Evolutionary conservation across 371 early-diverging fungal species (phyloP), one percentile per base, ranked within the genome.

Genomic region (Rhizopus arrhizus): DNA sequence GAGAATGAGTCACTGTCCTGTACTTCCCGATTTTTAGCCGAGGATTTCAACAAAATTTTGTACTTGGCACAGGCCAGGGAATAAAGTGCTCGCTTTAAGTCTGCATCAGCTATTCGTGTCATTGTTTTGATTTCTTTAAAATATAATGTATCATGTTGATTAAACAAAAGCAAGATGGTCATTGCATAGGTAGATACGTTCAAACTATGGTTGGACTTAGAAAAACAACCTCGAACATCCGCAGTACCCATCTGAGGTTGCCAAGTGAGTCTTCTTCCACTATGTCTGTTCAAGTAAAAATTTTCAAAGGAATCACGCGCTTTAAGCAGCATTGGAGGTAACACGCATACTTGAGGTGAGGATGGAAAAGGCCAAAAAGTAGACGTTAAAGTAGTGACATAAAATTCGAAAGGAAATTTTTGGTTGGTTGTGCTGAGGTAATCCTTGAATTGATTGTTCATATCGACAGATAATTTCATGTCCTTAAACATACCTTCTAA

Each of bases 401-500:
- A 70, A 48, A 89, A 47, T 16, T 86, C 82, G 16, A 84, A 15
- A 8, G 63, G 38, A 0, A 66, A 52, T 55, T 83, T 59, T 74
- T 75, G 32, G n/a, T 22, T 32, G 8, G 15, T 50, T 28, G 74
- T 75, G 1, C 80, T 82, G 6, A 77, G 54, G 33, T 65, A 81
- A 2, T 83, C 85, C 31, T 78, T 87, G 61, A 91, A 89, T 13
- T 77, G 75, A 12, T 56, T 45, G 59, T 80, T 79, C 70, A 89
- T 81, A 53, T 97, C 96, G 5, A 68, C 35, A 4, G 94, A 91
- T 4, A 93, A 58, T 31, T 82, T 76, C 85, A 95, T 90, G 61
- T 97, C 97, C 35, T 89, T 92, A 64, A 96, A 94, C 97, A 96
- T 97, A 32, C 92, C 95, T 65, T 97, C 96, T 7, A 97, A 80